Evolutionary conservation across 208 protist genomes (phyloP).

Genomic region (Trypanosoma platydactyli): DNA sequence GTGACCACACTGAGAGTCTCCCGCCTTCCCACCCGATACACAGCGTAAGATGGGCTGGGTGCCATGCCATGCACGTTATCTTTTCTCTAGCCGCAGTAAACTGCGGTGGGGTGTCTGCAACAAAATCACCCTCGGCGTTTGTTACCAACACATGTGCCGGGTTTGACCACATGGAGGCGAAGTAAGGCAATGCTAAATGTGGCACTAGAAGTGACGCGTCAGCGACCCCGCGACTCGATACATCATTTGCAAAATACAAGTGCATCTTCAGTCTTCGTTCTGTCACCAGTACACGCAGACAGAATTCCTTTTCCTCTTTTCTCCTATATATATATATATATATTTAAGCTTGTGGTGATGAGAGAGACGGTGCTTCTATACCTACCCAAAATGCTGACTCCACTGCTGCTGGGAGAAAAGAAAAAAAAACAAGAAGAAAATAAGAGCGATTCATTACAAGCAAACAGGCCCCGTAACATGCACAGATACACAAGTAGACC

Average conservation of each 20-base stretch:
- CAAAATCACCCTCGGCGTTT: slow-evolving; percentile 77
- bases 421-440: neutral
- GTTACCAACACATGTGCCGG: slow-evolving; percentile 75
- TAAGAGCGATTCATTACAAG: neutral
- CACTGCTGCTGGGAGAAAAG: neutral
- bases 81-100: slow-evolving; percentile 21
- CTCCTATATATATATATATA: neutral
- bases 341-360: neutral
- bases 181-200: slow-evolving; percentile 58
- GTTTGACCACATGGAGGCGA: slow-evolving; percentile 67
- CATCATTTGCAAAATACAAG: slow-evolving; percentile 72
- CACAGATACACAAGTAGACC: no score
- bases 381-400: neutral
- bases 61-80: slow-evolving; percentile 78
- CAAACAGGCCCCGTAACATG: no score
- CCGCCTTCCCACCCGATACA: slow-evolving; percentile 86
- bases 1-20: slow-evolving; percentile 65
- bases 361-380: neutral
- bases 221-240: slow-evolving; percentile 55
- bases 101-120: slow-evolving; percentile 43
- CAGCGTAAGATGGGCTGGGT: slow-evolving; percentile 71
- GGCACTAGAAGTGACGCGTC: slow-evolving; percentile 51
- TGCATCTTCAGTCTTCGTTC: slow-evolving; percentile 37
- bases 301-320: slow-evolving; percentile 7
- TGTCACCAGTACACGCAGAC: neutral